A percentile compares a stretch with the other conserved stretches of the same genome.
Evolutionary conservation across 2,329 filamentous ascomycete genomes (phyloP).

Genomic region (Aureobasidium sp.): DNA sequence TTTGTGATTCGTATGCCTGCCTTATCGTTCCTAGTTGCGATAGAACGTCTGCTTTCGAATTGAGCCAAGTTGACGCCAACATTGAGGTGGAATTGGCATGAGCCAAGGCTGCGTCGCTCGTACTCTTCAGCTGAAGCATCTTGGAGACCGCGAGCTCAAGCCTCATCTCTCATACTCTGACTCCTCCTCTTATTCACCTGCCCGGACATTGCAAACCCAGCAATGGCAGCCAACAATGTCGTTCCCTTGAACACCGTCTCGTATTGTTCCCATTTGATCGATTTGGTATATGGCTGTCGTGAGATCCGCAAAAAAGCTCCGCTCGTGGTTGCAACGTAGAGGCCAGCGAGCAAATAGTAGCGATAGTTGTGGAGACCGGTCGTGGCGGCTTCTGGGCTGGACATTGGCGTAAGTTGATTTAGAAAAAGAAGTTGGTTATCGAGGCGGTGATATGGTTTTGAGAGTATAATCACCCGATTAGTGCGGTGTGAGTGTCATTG

Average conservation of each 20-base stretch:
- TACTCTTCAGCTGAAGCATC: neutral
- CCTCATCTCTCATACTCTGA: neutral
- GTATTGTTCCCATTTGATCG: conserved; percentile 30
- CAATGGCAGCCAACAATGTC: conserved; percentile 18
- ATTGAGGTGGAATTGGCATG: neutral
- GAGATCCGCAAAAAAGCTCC: conserved; percentile 30
- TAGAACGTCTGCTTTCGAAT: neutral
- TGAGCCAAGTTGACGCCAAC: neutral
- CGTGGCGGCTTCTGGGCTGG: neutral
- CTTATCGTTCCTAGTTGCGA: neutral
- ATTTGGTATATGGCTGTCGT: conserved; percentile 28
- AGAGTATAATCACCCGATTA: neutral
- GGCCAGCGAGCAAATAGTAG: conserved; percentile 27
- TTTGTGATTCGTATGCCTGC: neutral
- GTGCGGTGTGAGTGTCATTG: neutral
- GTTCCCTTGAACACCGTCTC: conserved; percentile 32
- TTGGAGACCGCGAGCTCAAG: neutral
- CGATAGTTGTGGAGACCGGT: conserved; percentile 21
- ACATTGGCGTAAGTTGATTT: neutral
- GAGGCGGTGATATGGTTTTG: neutral
- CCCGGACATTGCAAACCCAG: conserved; percentile 14
- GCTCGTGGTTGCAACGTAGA: conserved; percentile 25
- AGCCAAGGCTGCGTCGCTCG: neutral
- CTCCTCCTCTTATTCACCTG: neutral
- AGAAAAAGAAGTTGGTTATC: neutral